Evolutionary conservation across 2,329 filamentous ascomycete genomes (phyloP), one percentile per base, ranked within the genome.

Genomic region (Fragosphaeria purpurea): DNA sequence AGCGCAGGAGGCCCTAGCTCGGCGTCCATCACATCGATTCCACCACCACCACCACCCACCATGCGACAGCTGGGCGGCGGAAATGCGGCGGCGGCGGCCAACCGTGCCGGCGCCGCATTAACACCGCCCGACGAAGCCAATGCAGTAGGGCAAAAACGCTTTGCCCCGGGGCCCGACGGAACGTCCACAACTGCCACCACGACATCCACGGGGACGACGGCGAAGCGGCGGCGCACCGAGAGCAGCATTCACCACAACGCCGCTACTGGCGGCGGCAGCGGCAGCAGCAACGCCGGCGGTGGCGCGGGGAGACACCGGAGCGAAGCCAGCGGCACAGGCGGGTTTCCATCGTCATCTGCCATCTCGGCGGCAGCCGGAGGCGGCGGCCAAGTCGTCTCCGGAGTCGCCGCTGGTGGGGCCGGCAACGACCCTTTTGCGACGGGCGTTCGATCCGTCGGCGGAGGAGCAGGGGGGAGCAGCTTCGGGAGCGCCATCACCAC

Each of bases 111-210:
- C 11, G 73, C 65, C 41, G 76, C 72, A 2, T 67, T 79, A 33
- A 80, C 77, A 1, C 77, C 76, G 0, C 76, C 76, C 3, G 76
- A 80, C 44, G 77, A 80, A 55, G 67, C 44, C 7, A 42, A 47
- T 30, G 31, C 46, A 7, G 46, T 13, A 9, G 51, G 40, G 34
- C 39, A 48, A 22, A 77, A 78, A 57, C 66, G 70, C 32, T 68
- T 66, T 38, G 55, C 61, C 35, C 54, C 52, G 13, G 47, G 54
- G 2, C 57, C 55, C 35, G 55, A 56, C 35, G 44, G 22, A 22
- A 22, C 22, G 22, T 22, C 22, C 22, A 22, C 22, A 22, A 22
- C 2, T 22, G 22, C 22, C 22, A 22, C 37, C 11, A 22, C 39
- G 22, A 42, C 44, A n/a, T 12, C 53, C 34, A 30, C 57, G 39